Evolutionary conservation across 192 early-diverging fungal genomes (phyloP).

Genomic region (Backusella psychrophila): DNA sequence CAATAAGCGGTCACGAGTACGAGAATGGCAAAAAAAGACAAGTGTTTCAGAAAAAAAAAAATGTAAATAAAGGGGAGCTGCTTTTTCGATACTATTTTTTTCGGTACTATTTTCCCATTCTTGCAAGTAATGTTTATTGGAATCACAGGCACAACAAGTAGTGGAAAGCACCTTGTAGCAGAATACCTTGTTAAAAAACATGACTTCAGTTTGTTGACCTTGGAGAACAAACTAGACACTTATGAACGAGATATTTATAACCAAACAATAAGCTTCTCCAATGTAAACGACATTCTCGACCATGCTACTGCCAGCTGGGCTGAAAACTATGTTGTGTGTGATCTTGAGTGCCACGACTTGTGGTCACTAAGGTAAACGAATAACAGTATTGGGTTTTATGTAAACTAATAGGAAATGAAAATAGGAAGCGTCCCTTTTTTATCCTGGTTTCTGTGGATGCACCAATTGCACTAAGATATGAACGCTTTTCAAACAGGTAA

Average conservation of each 20-base stretch:
- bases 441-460: slow-evolving; percentile 84
- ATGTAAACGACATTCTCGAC: slow-evolving; percentile 54
- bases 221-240: slow-evolving; percentile 13
- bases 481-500: slow-evolving; percentile 48
- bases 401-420: background rate
- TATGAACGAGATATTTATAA: background rate
- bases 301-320: slow-evolving; percentile 79
- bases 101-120: background rate
- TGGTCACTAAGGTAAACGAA: slow-evolving; percentile 41
- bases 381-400: background rate
- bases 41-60: background rate
- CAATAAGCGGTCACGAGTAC: background rate
- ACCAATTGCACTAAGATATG: slow-evolving; percentile 68
- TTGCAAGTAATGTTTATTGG: slow-evolving; percentile 65
- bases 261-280: slow-evolving; percentile 42
- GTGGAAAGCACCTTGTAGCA: slow-evolving; percentile 67
- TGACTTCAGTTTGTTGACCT: slow-evolving; percentile 46
- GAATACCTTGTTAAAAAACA: slow-evolving; percentile 51
- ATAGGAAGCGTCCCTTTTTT: slow-evolving; percentile 77
- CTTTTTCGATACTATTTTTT: background rate
- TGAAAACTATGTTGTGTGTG: slow-evolving; percentile 68
- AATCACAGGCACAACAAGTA: slow-evolving; percentile 59
- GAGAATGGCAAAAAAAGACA: background rate
- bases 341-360: slow-evolving; percentile 55
- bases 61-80: background rate